Base-by-base conservation (phyloP, 2,329 filamentous ascomycete species). In the Sordariomycetes sp. region DNA sequence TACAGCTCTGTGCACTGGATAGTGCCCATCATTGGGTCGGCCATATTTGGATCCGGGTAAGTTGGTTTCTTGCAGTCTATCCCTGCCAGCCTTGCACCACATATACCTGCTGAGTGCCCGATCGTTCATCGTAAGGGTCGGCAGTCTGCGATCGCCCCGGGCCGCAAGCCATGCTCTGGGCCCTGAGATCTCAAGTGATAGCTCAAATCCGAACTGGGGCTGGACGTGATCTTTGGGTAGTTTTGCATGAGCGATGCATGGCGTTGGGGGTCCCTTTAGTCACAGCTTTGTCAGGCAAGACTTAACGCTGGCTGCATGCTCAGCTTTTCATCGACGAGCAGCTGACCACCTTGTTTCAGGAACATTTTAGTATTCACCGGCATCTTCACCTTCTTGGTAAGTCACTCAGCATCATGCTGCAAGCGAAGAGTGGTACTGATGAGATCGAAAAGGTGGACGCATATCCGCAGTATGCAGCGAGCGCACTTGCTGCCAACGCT, bases 321-420 rank as follows among this genome's bases (percentile, higher is more conserved):
- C 14, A 17, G 20, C 26, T 12, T 36, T 26, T 19, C 21, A 21
- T 32, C 34, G n/a, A n/a, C n/a, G n/a, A n/a, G n/a, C n/a, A n/a
- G n/a, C n/a, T n/a, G n/a, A n/a, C n/a, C n/a, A n/a, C n/a, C n/a
- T n/a, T n/a, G n/a, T n/a, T 9, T 49, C 48, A 86, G 83, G 34
- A 80, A 75, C 35, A 72, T 94, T 39, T 72, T 93, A 38, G 76
- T 82, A 20, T 95, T 86, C 58, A 80, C 76, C 37, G 86, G 86
- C 34, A 76, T 93, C 44, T 94, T 94, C 57, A 93, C 86, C 10
- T 94, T 93, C 60, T 64, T 93, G 42, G 86, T 90, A 56, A 60
- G 67, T 65, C 14, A 21, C 33, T 18, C 21, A 17, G 15, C 9
- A 16, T 15, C 20, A 27, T 27, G 14, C 19, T 30, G 14, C 8